Conservation (phyloP, 257 asterid species). For the Fraxinus quadrangulata region DNA sequence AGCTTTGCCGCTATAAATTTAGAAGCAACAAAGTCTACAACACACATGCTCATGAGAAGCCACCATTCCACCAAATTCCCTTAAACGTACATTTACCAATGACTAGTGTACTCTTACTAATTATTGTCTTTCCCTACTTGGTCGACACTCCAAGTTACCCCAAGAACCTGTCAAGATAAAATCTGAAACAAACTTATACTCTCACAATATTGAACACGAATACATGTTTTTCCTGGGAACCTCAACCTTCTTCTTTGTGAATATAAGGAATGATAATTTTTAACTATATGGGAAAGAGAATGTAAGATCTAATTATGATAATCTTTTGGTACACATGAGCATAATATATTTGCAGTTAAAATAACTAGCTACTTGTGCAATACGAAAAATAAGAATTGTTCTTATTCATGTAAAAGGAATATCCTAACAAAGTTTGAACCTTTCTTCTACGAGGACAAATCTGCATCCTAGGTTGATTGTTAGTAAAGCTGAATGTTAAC, state of each 20-base stretch:
- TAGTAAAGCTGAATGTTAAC: too few species aligned
- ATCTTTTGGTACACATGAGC: neutral
- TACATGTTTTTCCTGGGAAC: slow-evolving; percentile 36
- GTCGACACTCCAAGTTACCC: slow-evolving; percentile 35
- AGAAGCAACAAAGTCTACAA: slow-evolving; percentile 32
- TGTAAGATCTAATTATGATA: slow-evolving; percentile 10
- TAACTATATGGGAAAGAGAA: slow-evolving; percentile 6
- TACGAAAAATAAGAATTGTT: neutral
- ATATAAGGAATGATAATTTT: slow-evolving; percentile 25
- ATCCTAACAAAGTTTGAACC: neutral
- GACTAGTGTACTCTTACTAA: slow-evolving; percentile 50
- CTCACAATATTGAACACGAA: slow-evolving; percentile 50
- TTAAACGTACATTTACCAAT: slow-evolving; percentile 33
- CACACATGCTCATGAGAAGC: slow-evolving; percentile 34
- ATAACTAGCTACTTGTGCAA: neutral
- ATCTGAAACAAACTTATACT: slow-evolving; percentile 29
- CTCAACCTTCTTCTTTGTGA: slow-evolving; percentile 53
- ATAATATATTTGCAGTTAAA: slow-evolving; percentile 8
- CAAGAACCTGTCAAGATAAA: slow-evolving; percentile 30
- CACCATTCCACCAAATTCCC: slow-evolving; percentile 39
- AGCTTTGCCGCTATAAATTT: slow-evolving; percentile 49
- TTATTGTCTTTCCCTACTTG: slow-evolving; percentile 42
- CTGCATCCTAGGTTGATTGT: too few species aligned
- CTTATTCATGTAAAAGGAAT: neutral
- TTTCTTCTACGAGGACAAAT: neutral